Evolutionary conservation across 768 basidiomycete species (phyloP), one percentile per base, ranked within the genome.

Genomic region (Boletus pseudopeckii): DNA sequence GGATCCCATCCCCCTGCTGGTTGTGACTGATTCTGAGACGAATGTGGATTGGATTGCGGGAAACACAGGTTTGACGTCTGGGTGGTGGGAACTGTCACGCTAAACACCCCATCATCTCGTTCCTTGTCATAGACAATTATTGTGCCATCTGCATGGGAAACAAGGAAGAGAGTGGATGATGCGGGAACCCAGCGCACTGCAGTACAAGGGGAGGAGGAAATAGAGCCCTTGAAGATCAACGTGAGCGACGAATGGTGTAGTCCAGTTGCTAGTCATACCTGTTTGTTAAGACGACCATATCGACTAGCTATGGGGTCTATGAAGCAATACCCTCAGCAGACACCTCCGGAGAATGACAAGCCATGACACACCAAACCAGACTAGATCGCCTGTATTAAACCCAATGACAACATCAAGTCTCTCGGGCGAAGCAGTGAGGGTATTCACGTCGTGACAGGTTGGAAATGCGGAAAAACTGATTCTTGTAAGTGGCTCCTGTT

Each of bases 121-220:
- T 95, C 92, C 64, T 86, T 92, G 71, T 95, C 93, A 62, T 92
- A 95, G 17, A 93, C 83, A 37, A 94, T 80, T 55, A 96, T 85
- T 6, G 92, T 87, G 6, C 93, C 93, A 59, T 96, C 91, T 22
- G 88, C 88, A 66, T 95, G 90, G 7, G 90, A 88, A 15, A 86
- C 91, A 32, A 94, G 78, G 66, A 96, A 94, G 17, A 93, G 79
- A 36, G 86, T 86, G 1, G 84, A 75, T 0, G 90, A 90, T 4
- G 80, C 78, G 8, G 91, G 90, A 7, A 94, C 89, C 92, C 93
- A 94, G 57, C 84, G 83, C 32, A 95, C 83, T n/a, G 89, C 79
- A n/a, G 92, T 92, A 67, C 92, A 91, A 8, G 88, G 81, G 6
- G 90, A 91, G 44, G 75, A 80, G 40, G 88, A 82, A 55, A 94